Percentiles rank a stretch among this genome's conserved stretches.
These are phyloP conservation scores for Plicaturopsis crispa DNA, from an alignment of 768 basidiomycete genomes.

Conservation along the genomic window DNA sequence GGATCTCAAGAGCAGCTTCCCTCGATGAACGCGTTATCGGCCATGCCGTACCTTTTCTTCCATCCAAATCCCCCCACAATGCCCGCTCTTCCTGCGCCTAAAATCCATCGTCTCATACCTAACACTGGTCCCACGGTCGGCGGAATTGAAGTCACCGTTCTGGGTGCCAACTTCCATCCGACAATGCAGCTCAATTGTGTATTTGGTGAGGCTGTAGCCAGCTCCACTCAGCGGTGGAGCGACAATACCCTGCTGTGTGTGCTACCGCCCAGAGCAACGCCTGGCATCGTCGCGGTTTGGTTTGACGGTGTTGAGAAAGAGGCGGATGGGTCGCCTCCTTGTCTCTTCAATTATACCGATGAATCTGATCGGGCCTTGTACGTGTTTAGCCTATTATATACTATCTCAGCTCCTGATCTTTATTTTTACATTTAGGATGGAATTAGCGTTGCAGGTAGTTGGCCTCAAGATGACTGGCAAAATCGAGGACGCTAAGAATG, in stretches of 20 bases:
- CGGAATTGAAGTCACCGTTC: slow-evolving; percentile 89
- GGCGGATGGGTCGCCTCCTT: slow-evolving; percentile 45
- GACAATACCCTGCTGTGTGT: slow-evolving; percentile 90
- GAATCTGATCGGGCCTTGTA: slow-evolving; percentile 85
- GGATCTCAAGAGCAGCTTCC: no score
- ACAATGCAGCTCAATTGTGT: slow-evolving; percentile 65
- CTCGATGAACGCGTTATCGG: slow-evolving; percentile 36
- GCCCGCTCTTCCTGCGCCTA: slow-evolving; percentile 49
- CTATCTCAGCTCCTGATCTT: slow-evolving; percentile 5
- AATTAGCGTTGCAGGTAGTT: slow-evolving; percentile 90
- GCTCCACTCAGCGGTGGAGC: slow-evolving; percentile 85
- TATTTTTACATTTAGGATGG: slow-evolving; percentile 57
- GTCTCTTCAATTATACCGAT: slow-evolving; percentile 85
- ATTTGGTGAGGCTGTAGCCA: slow-evolving; percentile 79
- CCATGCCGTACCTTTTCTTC: slow-evolving; percentile 58
- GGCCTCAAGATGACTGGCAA: slow-evolving; percentile 96
- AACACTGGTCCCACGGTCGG: slow-evolving; percentile 82
- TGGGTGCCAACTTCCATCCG: slow-evolving; percentile 86
- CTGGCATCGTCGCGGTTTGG: slow-evolving; percentile 88
- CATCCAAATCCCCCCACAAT: slow-evolving; percentile 39
- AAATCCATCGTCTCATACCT: slow-evolving; percentile 81
- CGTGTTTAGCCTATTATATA: slow-evolving; percentile 24
- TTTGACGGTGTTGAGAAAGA: slow-evolving; percentile 70
- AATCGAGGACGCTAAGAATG: slow-evolving; percentile 87
- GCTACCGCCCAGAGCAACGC: slow-evolving; percentile 70